Percentiles rank a stretch among this genome's conserved stretches.
These are phyloP conservation scores for Epichloe coenophiala DNA, from an alignment of 2,329 filamentous ascomycete species.

Conservation along the genomic window DNA sequence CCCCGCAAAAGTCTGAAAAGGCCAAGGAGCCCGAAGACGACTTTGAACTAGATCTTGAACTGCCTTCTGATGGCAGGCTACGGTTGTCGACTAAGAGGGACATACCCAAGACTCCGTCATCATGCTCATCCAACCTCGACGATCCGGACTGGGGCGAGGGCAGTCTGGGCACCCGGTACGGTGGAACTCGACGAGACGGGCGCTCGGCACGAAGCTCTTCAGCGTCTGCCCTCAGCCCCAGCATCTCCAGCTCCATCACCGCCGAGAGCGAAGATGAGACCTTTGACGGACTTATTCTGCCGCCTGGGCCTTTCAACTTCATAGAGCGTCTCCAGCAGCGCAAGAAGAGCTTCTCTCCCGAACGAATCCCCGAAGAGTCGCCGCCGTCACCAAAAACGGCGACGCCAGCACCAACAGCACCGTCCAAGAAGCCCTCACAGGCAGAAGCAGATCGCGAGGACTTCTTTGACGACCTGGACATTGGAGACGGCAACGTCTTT, in stretches of 20 bases:
- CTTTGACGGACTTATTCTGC: slow-evolving; percentile 77
- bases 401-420: not conserved
- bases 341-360: slow-evolving; percentile 46
- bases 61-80: slow-evolving; percentile 53
- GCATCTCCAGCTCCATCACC: slow-evolving; percentile 80
- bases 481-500: slow-evolving; percentile 73
- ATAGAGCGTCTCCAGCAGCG: slow-evolving; percentile 62
- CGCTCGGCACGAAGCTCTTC: slow-evolving; percentile 75
- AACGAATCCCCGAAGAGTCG: slow-evolving; percentile 28
- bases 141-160: slow-evolving; percentile 93
- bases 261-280: slow-evolving; percentile 89
- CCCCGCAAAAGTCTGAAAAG: slow-evolving; percentile 31
- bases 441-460: slow-evolving; percentile 51
- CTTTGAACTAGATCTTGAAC: slow-evolving; percentile 59
- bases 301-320: slow-evolving; percentile 72
- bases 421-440: slow-evolving; percentile 18
- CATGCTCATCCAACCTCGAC: slow-evolving; percentile 40
- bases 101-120: slow-evolving; percentile 44
- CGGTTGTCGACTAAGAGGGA: slow-evolving; percentile 49
- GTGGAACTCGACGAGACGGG: slow-evolving; percentile 69
- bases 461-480: slow-evolving; percentile 73
- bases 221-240: slow-evolving; percentile 80
- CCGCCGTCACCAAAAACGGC: slow-evolving; percentile 1
- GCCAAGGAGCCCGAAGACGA: slow-evolving; percentile 39
- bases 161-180: slow-evolving; percentile 80